These are phyloP conservation scores for Amanita fuliginea DNA, from an alignment of 768 basidiomycete species.

Conservation along the genomic window DNA sequence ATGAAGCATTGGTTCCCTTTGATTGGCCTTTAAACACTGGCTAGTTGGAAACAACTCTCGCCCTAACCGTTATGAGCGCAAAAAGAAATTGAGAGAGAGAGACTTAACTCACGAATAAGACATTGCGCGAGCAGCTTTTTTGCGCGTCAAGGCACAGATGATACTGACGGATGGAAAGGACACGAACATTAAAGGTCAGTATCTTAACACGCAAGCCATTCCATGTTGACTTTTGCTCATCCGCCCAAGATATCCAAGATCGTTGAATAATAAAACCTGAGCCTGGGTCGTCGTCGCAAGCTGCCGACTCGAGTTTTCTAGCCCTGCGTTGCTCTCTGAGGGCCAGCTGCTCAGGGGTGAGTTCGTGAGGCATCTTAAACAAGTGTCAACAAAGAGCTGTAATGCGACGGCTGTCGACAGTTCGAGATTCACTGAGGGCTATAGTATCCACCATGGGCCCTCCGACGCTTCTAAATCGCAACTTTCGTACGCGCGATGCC, in stretches of 20 bases:
- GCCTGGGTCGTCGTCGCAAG: conserved; percentile 8
- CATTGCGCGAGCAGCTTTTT: conserved; percentile 65
- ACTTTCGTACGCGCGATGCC: conserved; percentile 20
- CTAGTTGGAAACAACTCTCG: conserved; percentile 79
- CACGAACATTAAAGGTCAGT: conserved; percentile 79
- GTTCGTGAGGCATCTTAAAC: conserved; percentile 1
- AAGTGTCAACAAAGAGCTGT: conserved; percentile 8
- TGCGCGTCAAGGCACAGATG: neutral
- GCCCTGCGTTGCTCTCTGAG: conserved; percentile 41
- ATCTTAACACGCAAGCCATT: conserved; percentile 33
- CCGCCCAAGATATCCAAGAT: conserved; percentile 26
- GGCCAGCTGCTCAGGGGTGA: conserved; percentile 46
- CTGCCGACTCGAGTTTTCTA: conserved; percentile 16
- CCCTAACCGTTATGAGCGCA: conserved; percentile 27
- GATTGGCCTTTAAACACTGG: conserved; percentile 66
- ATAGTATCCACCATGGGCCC: conserved; percentile 4
- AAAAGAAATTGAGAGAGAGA: neutral
- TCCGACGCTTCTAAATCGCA: conserved; percentile 10
- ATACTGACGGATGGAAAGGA: neutral
- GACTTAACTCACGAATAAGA: conserved; percentile 55
- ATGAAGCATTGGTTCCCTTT: conserved; percentile 67
- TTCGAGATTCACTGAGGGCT: conserved; percentile 13
- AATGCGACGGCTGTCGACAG: conserved; percentile 25
- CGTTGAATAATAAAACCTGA: conserved; percentile 21
- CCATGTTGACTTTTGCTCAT: conserved; percentile 10